Evolutionary conservation across 2,329 filamentous ascomycete genomes (phyloP), one percentile per base, ranked within the genome.

Genomic region (Boeremia lycopersici): DNA sequence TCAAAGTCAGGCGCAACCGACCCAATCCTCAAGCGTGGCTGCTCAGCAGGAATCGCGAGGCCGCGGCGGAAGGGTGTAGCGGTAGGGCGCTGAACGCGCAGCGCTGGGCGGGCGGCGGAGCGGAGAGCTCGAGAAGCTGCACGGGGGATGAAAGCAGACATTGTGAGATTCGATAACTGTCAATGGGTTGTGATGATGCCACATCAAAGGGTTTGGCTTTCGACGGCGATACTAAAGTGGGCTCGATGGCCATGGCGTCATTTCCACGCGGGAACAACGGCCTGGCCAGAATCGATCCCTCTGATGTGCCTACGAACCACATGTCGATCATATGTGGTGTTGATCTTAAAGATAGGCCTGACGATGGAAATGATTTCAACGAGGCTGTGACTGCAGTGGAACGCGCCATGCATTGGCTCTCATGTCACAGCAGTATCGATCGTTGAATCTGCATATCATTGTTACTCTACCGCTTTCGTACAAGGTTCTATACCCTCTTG

Each of bases 1-100:
- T 89, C 78, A 83, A 95, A 95, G 82, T 93, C 92, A 70, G 90
- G 90, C 64, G 90, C 74, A 43, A 69, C 48, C 7, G 77, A 77
- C 29, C 79, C 79, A 35, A 81, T 68, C 19, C 78, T 74, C 29
- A 81, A 65, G 36, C 77, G 73, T 26, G 77, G 77, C 50, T 76
- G 72, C 57, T 75, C 69, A 49, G 72, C 64, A 17, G 75, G 70
- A 26, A 73, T 72, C 28, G 70, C 65, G 26, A 77, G 60, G 34
- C 67, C 71, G 29, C 76, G 73, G 59, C 76, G 74, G 56, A 76
- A 71, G 57, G 72, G 62, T 26, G 68, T 65, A 39, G 53, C 46
- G 39, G 61, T 51, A 40, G 70, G 63, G 55, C 67, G 69, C 51
- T 70, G 70, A 39, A 56, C 43, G 17, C 57, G 56, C 52, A 72